Percentiles rank a stretch among this genome's conserved stretches.
Conservation (phyloP, 352 stramenopile genomes). For the Phytophthora constricta region DNA sequence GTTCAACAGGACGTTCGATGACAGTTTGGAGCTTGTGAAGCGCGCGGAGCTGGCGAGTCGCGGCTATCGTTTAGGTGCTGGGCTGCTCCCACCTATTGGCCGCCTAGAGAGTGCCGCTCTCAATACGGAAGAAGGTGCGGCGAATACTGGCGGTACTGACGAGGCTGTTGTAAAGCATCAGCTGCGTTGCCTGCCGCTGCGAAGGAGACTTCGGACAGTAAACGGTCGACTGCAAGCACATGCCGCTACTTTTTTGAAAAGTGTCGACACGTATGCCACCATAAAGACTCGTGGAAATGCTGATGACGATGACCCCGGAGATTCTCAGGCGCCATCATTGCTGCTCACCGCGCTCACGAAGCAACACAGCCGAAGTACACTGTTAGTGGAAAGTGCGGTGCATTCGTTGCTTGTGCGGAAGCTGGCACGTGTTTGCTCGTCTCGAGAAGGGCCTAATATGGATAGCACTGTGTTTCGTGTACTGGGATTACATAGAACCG, state of each 20-base stretch:
- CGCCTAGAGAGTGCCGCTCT: constrained; percentile 43
- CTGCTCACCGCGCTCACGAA: constrained; percentile 62
- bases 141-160: neutral
- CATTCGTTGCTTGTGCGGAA: constrained; percentile 29
- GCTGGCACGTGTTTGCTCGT: constrained; percentile 15
- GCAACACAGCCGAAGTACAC: constrained; percentile 40
- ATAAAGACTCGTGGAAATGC: neutral
- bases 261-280: neutral
- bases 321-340: constrained; percentile 51
- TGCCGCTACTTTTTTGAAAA: constrained; percentile 2
- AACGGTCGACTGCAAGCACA: constrained; percentile 51
- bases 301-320: neutral
- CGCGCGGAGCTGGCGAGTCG: constrained; percentile 59
- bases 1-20: constrained; percentile 37
- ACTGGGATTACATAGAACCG: constrained; percentile 10
- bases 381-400: constrained; percentile 53
- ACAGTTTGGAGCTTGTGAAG: constrained; percentile 58
- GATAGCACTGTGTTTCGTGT: constrained; percentile 11
- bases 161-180: constrained; percentile 10
- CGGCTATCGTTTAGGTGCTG: constrained; percentile 54
- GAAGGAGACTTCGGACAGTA: constrained; percentile 44
- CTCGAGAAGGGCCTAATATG: neutral
- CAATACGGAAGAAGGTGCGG: neutral
- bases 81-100: constrained; percentile 57
- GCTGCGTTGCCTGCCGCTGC: constrained; percentile 50